A percentile compares a stretch with the other conserved stretches of the same genome.
phyloP scores from a whole-genome alignment of 164 flowering plant genomes.

The Hamamelis virginiana region DNA sequence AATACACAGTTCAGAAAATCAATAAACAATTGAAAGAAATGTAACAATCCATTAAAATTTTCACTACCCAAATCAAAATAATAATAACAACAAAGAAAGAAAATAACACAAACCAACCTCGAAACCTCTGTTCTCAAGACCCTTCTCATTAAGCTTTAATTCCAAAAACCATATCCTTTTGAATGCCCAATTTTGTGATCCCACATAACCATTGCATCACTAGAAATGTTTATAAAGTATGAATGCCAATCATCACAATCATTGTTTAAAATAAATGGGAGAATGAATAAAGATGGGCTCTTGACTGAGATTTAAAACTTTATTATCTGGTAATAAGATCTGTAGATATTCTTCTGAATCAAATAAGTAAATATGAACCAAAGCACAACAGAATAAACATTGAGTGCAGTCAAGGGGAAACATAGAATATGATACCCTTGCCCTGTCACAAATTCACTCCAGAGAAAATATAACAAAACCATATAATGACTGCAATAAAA shows the following conservation, averaged over 20 bases:
- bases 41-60: too few species aligned
- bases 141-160: too few species aligned
- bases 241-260: not conserved
- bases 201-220: conserved; percentile 92
- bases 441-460: not conserved
- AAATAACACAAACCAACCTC: too few species aligned
- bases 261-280: too few species aligned
- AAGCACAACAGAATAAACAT: not conserved
- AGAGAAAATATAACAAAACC: not conserved
- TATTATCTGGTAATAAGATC: not conserved
- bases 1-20: too few species aligned
- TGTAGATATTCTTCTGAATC: not conserved
- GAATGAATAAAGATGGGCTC: too few species aligned
- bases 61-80: too few species aligned
- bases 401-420: not conserved
- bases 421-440: not conserved
- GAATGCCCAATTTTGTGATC: conserved; percentile 95
- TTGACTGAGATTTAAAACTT: not conserved
- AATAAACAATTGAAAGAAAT: too few species aligned
- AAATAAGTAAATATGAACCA: not conserved
- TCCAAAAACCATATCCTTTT: conserved; percentile 94
- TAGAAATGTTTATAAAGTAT: conserved; percentile 12
- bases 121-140: too few species aligned
- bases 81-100: too few species aligned
- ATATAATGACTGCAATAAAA: not conserved